Percentiles rank a stretch among this genome's conserved stretches.
These are phyloP conservation scores for Lichtheimia corymbifera DNA, from an alignment of 371 early-diverging fungal species.

Conservation along the genomic window DNA sequence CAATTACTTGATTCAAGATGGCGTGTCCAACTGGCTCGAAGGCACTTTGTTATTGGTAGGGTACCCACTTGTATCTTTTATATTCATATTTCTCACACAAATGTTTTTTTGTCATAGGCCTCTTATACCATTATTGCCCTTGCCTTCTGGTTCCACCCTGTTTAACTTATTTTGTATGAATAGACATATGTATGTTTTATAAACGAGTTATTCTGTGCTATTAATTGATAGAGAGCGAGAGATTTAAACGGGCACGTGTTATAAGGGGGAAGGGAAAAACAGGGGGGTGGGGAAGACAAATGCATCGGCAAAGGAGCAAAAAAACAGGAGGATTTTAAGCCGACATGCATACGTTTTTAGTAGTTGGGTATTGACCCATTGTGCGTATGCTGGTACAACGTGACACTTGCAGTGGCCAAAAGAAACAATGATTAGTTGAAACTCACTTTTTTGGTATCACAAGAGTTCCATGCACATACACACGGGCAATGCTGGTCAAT, in stretches of 20 bases:
- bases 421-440: neutral
- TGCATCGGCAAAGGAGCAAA: too few species aligned
- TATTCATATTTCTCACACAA: neutral
- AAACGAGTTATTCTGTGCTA: too few species aligned
- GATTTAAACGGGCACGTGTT: too few species aligned
- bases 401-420: neutral
- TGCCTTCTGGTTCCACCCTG: conserved; percentile 70
- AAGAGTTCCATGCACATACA: too few species aligned
- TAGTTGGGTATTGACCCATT: neutral
- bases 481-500: too few species aligned
- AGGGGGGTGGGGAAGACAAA: too few species aligned
- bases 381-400: neutral
- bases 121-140: conserved; percentile 77
- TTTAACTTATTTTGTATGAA: too few species aligned
- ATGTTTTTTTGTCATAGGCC: conserved; percentile 16
- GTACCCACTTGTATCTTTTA: neutral
- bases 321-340: too few species aligned
- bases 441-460: too few species aligned
- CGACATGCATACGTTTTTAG: conserved; percentile 1
- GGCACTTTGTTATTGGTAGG: conserved; percentile 73
- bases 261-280: too few species aligned
- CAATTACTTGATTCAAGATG: conserved; percentile 79
- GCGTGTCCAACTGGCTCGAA: conserved; percentile 83
- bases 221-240: too few species aligned
- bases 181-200: too few species aligned